Base-by-base conservation (phyloP, 768 basidiomycete genomes). In the Mycena maculata region DNA sequence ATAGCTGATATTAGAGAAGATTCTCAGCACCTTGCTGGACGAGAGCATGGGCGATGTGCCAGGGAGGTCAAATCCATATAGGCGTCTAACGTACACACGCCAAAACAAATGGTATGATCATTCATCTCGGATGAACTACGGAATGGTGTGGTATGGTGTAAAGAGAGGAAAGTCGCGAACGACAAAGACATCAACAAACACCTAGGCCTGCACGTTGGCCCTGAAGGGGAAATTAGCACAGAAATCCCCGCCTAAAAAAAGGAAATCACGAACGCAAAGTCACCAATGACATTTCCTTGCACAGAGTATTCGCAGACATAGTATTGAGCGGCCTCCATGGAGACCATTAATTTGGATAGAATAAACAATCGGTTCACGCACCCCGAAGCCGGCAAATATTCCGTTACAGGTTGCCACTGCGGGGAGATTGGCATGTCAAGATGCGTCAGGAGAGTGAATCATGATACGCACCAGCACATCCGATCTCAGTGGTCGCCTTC, bases 221-320 rank as follows among this genome's bases (percentile, higher is more conserved):
- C 85, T 86, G 68, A 10, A 57, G 27, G 41, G 67, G 59, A 2
- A 28, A 44, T 25, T n/a, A 33, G 39, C 41, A 45, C 13, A 53
- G 41, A 28, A 38, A 42, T 23, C 12, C n/a, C n/a, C n/a, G 42
- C 36, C 5, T 48, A 33, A 28, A 20, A 30, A 57, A 36, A 23
- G 12, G 22, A 60, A n/a, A 30, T 36, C 15, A 85, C 89, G 71
- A 76, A 90, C 90, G 76, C 76, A 70, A 90, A 92, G 60, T 85
- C 70, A 33, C 90, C 90, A 23, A 83, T 81, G 70, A 92, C 81
- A 76, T 92, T 92, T 48, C 91, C 91, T 45, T 84, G 81, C 13
- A 83, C 82, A 33, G 77, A 84, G 74, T 92, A 92, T 78, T 92
- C 90, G 80, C 91, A 92, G 30, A 92, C 91, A 70, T 82, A 86